Conservation (phyloP, 768 basidiomycete species). For the Calocybe cyanea region DNA sequence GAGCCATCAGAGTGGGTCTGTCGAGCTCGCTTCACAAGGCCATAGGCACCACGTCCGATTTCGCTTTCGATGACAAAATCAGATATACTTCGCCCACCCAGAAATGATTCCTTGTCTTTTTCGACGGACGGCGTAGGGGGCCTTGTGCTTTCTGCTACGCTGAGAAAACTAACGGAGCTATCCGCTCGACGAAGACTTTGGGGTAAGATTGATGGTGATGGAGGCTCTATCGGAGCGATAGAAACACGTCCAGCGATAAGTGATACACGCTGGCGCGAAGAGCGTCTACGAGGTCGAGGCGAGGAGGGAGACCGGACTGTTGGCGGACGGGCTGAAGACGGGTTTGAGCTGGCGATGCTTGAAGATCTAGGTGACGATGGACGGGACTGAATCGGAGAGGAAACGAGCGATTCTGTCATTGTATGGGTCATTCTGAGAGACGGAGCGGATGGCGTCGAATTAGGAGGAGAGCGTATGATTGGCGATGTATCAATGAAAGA, state of each 20-base stretch:
- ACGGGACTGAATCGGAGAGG: conserved; percentile 30
- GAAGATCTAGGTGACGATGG: conserved; percentile 28
- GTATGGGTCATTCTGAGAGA: conserved; percentile 23
- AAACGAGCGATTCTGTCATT: conserved; percentile 26
- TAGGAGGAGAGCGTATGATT: conserved; percentile 17
- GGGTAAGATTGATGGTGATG: conserved; percentile 57
- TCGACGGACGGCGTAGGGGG: conserved; percentile 56
- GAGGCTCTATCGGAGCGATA: conserved; percentile 73
- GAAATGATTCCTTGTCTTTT: conserved; percentile 40
- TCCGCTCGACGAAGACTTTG: conserved; percentile 61
- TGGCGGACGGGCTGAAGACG: conserved; percentile 24
- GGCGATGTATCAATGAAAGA: conserved; percentile 30
- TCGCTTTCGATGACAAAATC: conserved; percentile 85
- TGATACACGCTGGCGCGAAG: conserved; percentile 82
- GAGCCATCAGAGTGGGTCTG: conserved; percentile 72
- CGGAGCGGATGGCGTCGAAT: conserved; percentile 20
- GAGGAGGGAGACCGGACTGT: conserved; percentile 49
- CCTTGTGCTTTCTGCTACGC: conserved; percentile 54
- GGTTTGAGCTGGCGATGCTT: conserved; percentile 15
- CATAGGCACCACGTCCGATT: conserved; percentile 93
- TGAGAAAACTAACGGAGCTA: conserved; percentile 62
- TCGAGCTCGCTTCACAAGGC: conserved; percentile 86
- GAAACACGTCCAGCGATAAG: conserved; percentile 78
- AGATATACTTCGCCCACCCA: conserved; percentile 71
- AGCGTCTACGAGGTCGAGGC: conserved; percentile 67